A percentile compares a stretch with the other conserved stretches of the same genome.
Evolutionary conservation across 768 basidiomycete species (phyloP).

Genomic region (Filobasidium floriforme): DNA sequence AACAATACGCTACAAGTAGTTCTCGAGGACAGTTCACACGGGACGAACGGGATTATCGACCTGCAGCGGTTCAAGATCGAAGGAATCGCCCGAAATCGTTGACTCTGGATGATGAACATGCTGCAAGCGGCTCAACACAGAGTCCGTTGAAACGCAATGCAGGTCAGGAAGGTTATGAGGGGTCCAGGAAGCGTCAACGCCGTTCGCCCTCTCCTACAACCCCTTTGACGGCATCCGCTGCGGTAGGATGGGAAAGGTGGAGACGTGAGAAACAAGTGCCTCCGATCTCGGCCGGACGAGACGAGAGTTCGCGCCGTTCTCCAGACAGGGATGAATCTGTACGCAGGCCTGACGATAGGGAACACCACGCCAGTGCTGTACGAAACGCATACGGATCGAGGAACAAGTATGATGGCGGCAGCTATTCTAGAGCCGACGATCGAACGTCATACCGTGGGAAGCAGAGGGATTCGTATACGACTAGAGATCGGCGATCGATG

Average conservation of each 20-base stretch:
- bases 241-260: constrained; percentile 2
- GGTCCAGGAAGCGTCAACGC: not conserved
- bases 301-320: not conserved
- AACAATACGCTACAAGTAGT: too few relatives aligned
- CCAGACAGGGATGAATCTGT: not conserved
- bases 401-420: not conserved
- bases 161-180: not conserved
- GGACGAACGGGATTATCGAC: not conserved
- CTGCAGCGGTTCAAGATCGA: not conserved
- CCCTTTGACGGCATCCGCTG: not conserved
- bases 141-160: constrained; percentile 1
- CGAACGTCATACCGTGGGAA: too few relatives aligned
- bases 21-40: too few relatives aligned
- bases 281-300: not conserved
- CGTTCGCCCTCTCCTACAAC: not conserved
- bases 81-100: not conserved
- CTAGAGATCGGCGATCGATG: not conserved
- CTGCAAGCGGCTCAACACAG: not conserved
- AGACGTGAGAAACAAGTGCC: not conserved
- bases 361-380: too few relatives aligned
- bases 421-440: not conserved
- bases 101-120: not conserved
- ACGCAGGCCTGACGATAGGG: not conserved
- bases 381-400: not conserved
- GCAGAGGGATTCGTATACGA: not conserved